Conservation (phyloP, 2,329 filamentous ascomycete species). For the Decorospora gaudefroyi region DNA sequence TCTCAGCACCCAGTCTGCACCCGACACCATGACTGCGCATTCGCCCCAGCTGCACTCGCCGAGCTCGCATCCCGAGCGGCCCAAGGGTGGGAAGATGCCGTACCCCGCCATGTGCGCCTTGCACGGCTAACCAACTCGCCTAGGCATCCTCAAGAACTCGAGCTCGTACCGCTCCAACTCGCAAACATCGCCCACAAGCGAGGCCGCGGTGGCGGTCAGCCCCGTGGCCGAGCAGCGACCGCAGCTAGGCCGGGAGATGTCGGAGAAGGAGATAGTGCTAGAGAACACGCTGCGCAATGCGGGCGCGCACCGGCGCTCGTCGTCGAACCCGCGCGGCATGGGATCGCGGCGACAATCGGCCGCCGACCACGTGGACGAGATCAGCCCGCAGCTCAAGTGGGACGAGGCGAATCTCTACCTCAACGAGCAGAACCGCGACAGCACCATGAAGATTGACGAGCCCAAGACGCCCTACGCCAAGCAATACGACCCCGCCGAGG, state of each 20-base stretch:
- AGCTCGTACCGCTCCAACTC: slow-evolving; percentile 62
- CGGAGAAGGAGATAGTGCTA: slow-evolving; percentile 86
- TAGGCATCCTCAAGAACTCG: slow-evolving; percentile 94
- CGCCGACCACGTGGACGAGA: slow-evolving; percentile 58
- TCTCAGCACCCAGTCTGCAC: slow-evolving; percentile 7
- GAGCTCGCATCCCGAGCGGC: slow-evolving; percentile 48
- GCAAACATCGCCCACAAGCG: slow-evolving; percentile 53
- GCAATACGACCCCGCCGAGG: slow-evolving; percentile 87
- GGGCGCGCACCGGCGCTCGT: slow-evolving; percentile 82
- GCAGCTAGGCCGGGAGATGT: slow-evolving; percentile 57
- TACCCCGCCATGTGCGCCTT: slow-evolving; percentile 7
- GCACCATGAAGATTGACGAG: slow-evolving; percentile 98
- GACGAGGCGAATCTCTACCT: slow-evolving; percentile 98
- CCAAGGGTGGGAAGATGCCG: slow-evolving; percentile 46
- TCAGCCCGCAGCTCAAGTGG: slow-evolving; percentile 86
- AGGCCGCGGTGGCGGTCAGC: slow-evolving; percentile 42
- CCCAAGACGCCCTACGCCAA: slow-evolving; percentile 96
- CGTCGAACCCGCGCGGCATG: slow-evolving; percentile 69
- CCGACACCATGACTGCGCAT: slow-evolving; percentile 41
- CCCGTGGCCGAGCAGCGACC: slow-evolving; percentile 48
- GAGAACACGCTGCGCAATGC: slow-evolving; percentile 95
- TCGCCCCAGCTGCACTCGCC: slow-evolving; percentile 45
- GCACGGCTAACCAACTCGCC: slow-evolving; percentile 15
- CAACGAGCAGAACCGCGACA: slow-evolving; percentile 91
- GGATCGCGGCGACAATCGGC: slow-evolving; percentile 74